Evolutionary conservation across 768 basidiomycete species (phyloP).

Genomic region (Megacollybia marginata): DNA sequence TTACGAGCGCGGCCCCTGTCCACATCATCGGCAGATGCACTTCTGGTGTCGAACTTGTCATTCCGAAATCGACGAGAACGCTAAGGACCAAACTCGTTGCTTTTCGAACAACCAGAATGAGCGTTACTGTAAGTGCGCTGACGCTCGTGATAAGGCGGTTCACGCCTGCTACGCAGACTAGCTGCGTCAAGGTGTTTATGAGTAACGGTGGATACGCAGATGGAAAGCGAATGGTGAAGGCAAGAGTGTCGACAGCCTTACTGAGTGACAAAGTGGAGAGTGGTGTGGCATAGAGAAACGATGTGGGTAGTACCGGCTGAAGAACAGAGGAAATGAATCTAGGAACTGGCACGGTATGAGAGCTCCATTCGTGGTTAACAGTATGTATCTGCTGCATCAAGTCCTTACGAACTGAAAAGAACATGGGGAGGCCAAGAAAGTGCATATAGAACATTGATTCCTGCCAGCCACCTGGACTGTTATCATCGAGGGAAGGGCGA

Average conservation of each 20-base stretch:
- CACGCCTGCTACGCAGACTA: slow-evolving; percentile 82
- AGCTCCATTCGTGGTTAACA: slow-evolving; percentile 30
- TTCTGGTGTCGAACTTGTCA: slow-evolving; percentile 12
- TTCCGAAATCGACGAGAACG: slow-evolving; percentile 41
- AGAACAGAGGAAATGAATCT: slow-evolving; percentile 1
- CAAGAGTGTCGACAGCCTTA: slow-evolving; percentile 4
- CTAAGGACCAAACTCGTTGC: slow-evolving; percentile 72
- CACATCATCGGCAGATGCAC: slow-evolving; percentile 49
- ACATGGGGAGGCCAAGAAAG: slow-evolving; percentile 73
- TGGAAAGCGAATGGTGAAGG: slow-evolving; percentile 39
- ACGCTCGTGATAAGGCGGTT: slow-evolving; percentile 77
- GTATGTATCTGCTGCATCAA: slow-evolving; percentile 38
- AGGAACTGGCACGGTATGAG: slow-evolving; percentile 16
- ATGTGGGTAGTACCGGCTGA: background rate
- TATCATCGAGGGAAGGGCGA: slow-evolving; percentile 5
- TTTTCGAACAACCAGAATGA: slow-evolving; percentile 76
- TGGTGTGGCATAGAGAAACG: slow-evolving; percentile 7
- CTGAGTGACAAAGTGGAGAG: slow-evolving; percentile 1
- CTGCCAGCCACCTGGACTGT: slow-evolving; percentile 44
- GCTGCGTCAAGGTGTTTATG: slow-evolving; percentile 76
- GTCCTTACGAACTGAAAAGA: slow-evolving; percentile 50
- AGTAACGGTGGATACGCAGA: slow-evolving; percentile 53
- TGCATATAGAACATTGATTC: slow-evolving; percentile 93
- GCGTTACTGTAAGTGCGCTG: slow-evolving; percentile 67
- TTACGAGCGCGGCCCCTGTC: slow-evolving; percentile 60